A percentile compares a stretch with the other conserved stretches of the same genome.
Conservation (phyloP, 768 basidiomycete genomes). For the Coprinopsis marcescibilis region DNA sequence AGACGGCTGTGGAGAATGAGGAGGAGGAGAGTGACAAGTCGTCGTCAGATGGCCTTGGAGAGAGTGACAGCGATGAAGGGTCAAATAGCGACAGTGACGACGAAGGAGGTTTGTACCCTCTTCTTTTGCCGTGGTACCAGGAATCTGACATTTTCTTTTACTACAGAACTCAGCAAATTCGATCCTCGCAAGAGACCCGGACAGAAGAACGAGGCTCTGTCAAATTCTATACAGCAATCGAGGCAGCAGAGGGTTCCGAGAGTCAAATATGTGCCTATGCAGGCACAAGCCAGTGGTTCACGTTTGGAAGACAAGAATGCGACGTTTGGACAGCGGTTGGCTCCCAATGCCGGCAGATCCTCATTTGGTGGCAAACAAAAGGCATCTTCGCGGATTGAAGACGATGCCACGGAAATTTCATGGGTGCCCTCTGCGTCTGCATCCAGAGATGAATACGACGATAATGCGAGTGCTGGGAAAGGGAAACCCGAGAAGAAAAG, state of each 20-base stretch:
- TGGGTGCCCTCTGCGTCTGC: constrained; percentile 62
- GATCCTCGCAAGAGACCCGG: constrained; percentile 45
- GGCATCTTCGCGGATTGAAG: constrained; percentile 21
- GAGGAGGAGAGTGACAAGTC: constrained; percentile 78
- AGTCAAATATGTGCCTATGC: constrained; percentile 66
- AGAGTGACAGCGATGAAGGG: no score
- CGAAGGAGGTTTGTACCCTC: constrained; percentile 41
- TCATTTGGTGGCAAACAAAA: constrained; percentile 9
- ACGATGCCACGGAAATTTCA: constrained; percentile 78
- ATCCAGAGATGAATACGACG: constrained; percentile 26
- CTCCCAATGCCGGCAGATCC: constrained; percentile 18
- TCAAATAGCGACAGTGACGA: constrained; percentile 41
- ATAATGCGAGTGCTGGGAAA: constrained; percentile 19
- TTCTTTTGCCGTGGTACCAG: constrained; percentile 8
- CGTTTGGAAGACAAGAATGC: constrained; percentile 40
- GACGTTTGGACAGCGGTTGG: constrained; percentile 68
- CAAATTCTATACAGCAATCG: constrained; percentile 39
- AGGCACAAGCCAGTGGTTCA: constrained; percentile 31
- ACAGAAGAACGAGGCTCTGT: constrained; percentile 39
- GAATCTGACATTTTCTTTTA: constrained; percentile 3
- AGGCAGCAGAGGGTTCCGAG: constrained; percentile 32
- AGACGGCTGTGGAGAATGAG: constrained; percentile 84
- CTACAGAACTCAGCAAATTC: constrained; percentile 43
- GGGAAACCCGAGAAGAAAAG: constrained; percentile 29
- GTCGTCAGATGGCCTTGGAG: constrained; percentile 52